Base-by-base conservation (phyloP, 305 asterid genomes). In the Fraxinus nigra region DNA sequence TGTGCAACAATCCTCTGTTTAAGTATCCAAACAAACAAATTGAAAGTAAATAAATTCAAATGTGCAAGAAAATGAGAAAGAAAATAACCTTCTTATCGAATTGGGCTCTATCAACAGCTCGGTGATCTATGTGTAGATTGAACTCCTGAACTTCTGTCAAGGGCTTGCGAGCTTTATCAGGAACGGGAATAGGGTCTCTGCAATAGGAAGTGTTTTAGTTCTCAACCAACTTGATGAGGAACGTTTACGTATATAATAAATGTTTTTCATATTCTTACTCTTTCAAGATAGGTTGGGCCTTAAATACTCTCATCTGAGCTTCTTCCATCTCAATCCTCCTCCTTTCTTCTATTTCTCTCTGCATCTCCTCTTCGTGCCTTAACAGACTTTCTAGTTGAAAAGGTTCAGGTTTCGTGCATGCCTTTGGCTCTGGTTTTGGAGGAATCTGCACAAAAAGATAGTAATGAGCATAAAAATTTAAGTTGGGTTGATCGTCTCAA, bases 151-250 rank as follows among this genome's bases (percentile, higher is more conserved):
- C 93, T 75, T 96, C 95, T 3, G 99, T 96, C 35, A 96, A 89
- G 1, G 98, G 98, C 82, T 32, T 89, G 9, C 99, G 88, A 77
- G 78, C 86, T 85, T 85, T 93, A 83, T 87, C 98, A 20, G 97
- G 95, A 69, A 94, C 85, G 78, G 98, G 98, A 87, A 92, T 93
- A 14, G 98, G 98, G 81, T 94, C 98, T 92, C 99, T 95, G 91
- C 51, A 77, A 65, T 11, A 67, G 75, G 75, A 30, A 13, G 75
- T 67, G 9, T 67, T 30, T 1, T 1, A 67, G 75, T 30, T 65
- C 72, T 9, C 26, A 7, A 13, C 8, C 10, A 67, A 67, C 20
- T 67, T 33, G 7, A 67, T 14, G 37, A 28, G 74, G 37, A 67
- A 67, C 75, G 2, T 63, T 9, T 5, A 35, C n/a, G 11, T 67